Conservation (phyloP, 371 early-diverging fungal species). For the Rhizopus arrhizus region DNA sequence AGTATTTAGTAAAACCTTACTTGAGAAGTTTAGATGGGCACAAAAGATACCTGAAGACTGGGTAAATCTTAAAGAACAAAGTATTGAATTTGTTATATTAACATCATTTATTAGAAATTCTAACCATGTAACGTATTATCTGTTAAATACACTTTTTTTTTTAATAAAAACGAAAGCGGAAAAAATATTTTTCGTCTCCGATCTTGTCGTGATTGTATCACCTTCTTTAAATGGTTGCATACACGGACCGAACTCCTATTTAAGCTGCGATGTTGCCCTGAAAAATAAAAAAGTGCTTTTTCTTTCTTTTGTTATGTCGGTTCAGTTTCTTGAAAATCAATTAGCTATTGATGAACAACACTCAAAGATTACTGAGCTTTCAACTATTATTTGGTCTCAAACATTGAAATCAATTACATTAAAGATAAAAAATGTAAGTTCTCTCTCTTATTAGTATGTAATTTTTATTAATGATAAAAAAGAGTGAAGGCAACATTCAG, state of each 20-base stretch:
- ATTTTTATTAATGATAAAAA: background rate
- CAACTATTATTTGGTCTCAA: conserved; percentile 23
- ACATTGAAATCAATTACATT: conserved; percentile 26
- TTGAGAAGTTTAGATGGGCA: conserved; percentile 98
- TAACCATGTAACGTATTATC: background rate
- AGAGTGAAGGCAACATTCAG: conserved; percentile 13
- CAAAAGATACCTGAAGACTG: conserved; percentile 73
- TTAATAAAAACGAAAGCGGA: too few species aligned
- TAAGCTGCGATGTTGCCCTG: too few species aligned
- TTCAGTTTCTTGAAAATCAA: too few species aligned
- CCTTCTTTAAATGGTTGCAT: conserved; percentile 13
- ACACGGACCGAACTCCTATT: conserved; percentile 18
- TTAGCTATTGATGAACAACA: too few species aligned
- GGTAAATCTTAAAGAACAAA: conserved; percentile 35
- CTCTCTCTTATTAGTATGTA: background rate
- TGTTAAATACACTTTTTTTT: background rate
- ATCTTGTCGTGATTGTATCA: conserved; percentile 7
- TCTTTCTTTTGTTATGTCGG: too few species aligned
- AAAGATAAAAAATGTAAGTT: conserved; percentile 14
- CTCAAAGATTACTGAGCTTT: background rate
- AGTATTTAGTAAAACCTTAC: conserved; percentile 86
- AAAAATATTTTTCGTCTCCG: too few species aligned
- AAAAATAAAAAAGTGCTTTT: too few species aligned
- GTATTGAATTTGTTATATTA: background rate
- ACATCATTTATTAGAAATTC: conserved; percentile 10